phyloP scores from a whole-genome alignment of 192 early-diverging fungal genomes.

The Thamnidium elegans region DNA sequence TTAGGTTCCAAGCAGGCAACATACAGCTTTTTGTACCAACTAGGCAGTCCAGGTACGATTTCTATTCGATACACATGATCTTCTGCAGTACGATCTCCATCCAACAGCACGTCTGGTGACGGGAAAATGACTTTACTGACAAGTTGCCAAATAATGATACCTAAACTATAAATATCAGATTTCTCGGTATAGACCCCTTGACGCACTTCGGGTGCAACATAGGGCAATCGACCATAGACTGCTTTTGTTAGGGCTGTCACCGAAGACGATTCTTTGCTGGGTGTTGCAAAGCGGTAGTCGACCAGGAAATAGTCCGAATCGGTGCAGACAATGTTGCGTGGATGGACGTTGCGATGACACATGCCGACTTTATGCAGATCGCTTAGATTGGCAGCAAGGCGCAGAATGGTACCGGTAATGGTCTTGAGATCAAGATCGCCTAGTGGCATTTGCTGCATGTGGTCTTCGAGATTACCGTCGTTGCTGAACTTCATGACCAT shows the following conservation, averaged over 20 bases:
- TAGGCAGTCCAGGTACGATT: constrained; percentile 29
- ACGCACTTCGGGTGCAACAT: constrained; percentile 37
- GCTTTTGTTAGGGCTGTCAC: constrained; percentile 31
- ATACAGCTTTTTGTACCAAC: constrained; percentile 32
- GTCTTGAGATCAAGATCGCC: constrained; percentile 32
- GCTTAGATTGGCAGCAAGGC: constrained; percentile 30
- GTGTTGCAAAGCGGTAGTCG: constrained; percentile 34
- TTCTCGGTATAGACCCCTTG: constrained; percentile 26
- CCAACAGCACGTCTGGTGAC: constrained; percentile 25
- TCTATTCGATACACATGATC: constrained; percentile 32
- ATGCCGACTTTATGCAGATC: constrained; percentile 31
- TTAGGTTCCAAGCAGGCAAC: constrained; percentile 29
- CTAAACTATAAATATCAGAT: constrained; percentile 53
- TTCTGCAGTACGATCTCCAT: constrained; percentile 13
- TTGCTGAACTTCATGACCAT: constrained; percentile 41
- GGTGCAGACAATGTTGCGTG: constrained; percentile 36
- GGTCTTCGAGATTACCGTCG: constrained; percentile 33
- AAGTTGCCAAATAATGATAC: constrained; percentile 51
- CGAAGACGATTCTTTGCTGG: constrained; percentile 22
- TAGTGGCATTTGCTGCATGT: constrained; percentile 29
- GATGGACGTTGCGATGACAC: constrained; percentile 34
- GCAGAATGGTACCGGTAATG: constrained; percentile 30
- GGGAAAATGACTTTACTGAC: constrained; percentile 36
- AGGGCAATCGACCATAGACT: constrained; percentile 38
- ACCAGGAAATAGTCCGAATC: constrained; percentile 37